phyloP scores from a whole-genome alignment of 1,284 basidiomycete genomes.

The Microbotryomycetes sp. region DNA sequence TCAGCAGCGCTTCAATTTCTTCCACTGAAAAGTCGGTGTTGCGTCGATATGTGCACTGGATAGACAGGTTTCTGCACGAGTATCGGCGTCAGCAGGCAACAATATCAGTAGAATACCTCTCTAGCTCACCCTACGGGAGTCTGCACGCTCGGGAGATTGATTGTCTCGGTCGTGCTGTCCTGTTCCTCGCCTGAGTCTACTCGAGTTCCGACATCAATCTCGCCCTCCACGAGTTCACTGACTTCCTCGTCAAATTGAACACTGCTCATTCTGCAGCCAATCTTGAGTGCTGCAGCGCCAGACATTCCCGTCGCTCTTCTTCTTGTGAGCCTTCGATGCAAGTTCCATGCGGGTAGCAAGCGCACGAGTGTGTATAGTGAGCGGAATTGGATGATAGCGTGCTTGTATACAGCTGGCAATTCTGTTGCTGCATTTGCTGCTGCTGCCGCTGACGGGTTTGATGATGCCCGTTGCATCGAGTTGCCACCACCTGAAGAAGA shows the following conservation, averaged over 20 bases:
- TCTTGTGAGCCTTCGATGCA: constrained; percentile 33
- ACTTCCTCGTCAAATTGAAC: constrained; percentile 23
- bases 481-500: constrained; percentile 1
- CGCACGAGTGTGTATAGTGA: constrained; percentile 38
- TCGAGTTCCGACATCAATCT: not conserved
- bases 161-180: constrained; percentile 16
- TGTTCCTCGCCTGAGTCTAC: constrained; percentile 6
- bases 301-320: not conserved
- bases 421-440: constrained; percentile 28
- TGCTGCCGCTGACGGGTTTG: not conserved
- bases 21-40: constrained; percentile 36
- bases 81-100: not conserved
- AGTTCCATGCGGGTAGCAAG: constrained; percentile 35
- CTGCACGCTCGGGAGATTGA: constrained; percentile 30
- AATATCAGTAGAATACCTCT: too few relatives aligned
- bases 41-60: constrained; percentile 32
- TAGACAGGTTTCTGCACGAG: constrained; percentile 19
- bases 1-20: constrained; percentile 37
- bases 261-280: constrained; percentile 35
- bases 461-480: too few relatives aligned
- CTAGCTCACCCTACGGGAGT: constrained; percentile 35
- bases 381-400: constrained; percentile 41
- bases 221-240: not conserved
- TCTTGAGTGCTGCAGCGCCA: constrained; percentile 5
- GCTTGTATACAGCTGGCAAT: constrained; percentile 42